phyloP scores from a whole-genome alignment of 2,329 filamentous ascomycete species.

The Alternaria brassicae region DNA sequence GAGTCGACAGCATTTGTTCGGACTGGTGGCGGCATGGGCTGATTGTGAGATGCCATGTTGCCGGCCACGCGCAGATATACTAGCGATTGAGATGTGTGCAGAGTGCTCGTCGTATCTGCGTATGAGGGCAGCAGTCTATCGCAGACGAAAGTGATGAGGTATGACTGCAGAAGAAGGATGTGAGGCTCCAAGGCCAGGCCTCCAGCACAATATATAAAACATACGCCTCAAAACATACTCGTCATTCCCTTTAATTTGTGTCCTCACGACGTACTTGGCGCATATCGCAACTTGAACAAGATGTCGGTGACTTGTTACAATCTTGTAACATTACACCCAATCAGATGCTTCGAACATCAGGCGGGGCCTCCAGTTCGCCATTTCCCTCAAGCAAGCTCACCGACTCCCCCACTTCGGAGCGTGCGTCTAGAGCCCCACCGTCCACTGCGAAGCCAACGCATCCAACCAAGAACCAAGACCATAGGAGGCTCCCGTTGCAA shows the following conservation, averaged over 20 bases:
- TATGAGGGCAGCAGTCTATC: background rate
- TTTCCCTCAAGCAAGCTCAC: conserved; percentile 37
- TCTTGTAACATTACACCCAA: conserved; percentile 19
- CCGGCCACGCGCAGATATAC: background rate
- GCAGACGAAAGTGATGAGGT: conserved; percentile 1
- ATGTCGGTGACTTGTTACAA: conserved; percentile 36
- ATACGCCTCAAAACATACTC: conserved; percentile 2
- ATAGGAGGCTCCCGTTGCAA: conserved; percentile 25
- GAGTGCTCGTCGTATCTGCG: conserved; percentile 10
- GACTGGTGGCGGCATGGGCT: conserved; percentile 40
- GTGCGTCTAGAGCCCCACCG: conserved; percentile 31
- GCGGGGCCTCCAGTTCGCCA: conserved; percentile 18
- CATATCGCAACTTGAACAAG: conserved; percentile 31
- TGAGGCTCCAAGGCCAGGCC: conserved; percentile 37
- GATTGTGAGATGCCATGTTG: conserved; percentile 36
- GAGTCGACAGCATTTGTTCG: conserved; percentile 42
- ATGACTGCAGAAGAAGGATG: conserved; percentile 25
- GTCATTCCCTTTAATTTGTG: conserved; percentile 16
- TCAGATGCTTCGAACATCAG: conserved; percentile 14
- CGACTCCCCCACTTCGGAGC: conserved; percentile 36
- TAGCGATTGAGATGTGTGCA: background rate
- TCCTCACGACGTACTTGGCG: conserved; percentile 34
- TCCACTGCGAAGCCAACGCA: conserved; percentile 45
- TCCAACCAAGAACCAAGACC: conserved; percentile 36
- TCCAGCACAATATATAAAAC: conserved; percentile 26